A percentile compares a stretch with the other conserved stretches of the same genome.
phyloP scores from a whole-genome alignment of 2,329 filamentous ascomycete genomes.

The Aureobasidium sp. region DNA sequence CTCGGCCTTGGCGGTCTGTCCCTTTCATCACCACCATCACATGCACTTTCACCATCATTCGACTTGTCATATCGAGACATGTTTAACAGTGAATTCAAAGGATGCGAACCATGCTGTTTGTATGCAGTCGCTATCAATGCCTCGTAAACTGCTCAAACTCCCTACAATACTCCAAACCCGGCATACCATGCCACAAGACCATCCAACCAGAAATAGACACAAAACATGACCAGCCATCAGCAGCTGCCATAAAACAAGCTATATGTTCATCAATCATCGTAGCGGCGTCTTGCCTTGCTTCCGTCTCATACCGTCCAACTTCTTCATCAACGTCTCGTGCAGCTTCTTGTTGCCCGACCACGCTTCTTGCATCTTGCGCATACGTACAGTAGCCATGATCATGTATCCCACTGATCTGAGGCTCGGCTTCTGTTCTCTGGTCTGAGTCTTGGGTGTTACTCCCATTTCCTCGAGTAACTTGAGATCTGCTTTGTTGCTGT shows the following conservation, averaged over 20 bases:
- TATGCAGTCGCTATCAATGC: neutral
- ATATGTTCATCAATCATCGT: conserved; percentile 11
- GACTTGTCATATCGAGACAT: neutral
- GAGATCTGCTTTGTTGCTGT: conserved; percentile 86
- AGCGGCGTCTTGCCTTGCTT: conserved; percentile 15
- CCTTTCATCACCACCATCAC: neutral
- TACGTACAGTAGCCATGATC: conserved; percentile 43
- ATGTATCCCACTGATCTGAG: conserved; percentile 42
- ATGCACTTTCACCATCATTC: neutral
- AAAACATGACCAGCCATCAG: neutral
- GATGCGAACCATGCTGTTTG: neutral
- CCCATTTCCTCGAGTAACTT: conserved; percentile 79
- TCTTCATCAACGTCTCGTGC: conserved; percentile 37
- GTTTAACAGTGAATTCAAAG: neutral
- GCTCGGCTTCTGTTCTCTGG: conserved; percentile 37
- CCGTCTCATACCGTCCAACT: conserved; percentile 38
- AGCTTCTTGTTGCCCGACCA: conserved; percentile 46
- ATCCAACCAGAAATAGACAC: neutral
- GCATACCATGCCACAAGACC: neutral
- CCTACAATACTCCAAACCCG: neutral
- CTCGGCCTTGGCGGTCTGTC: neutral
- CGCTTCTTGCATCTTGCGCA: conserved; percentile 40
- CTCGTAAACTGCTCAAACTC: neutral
- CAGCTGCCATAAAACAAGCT: neutral
- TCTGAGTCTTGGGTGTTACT: conserved; percentile 45